Base-by-base conservation (phyloP, 257 asterid genomes). In the Fraxinus americana region DNA sequence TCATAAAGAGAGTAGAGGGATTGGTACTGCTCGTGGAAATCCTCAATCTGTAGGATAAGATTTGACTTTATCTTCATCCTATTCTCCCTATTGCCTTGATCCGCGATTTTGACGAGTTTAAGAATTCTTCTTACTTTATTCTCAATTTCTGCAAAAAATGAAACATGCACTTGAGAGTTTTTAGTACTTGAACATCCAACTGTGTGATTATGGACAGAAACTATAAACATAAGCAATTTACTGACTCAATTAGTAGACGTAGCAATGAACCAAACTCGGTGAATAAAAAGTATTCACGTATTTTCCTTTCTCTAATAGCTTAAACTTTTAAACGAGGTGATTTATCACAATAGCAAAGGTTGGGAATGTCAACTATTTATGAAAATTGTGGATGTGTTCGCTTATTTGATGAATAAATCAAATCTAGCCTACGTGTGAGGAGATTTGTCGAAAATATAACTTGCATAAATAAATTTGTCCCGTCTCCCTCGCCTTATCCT, bases 1-100 rank as follows among this genome's bases (percentile, higher is more conserved):
- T 84, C 87, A 36, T 87, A 82, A 43, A 84, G 78, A 12, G 73
- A 72, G 36, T 82, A 78, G 3, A 87, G 57, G 67, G 83, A 78
- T 11, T 80, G 79, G 79, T 82, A 87, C 35, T 84, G 82, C 70
- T 78, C 65, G 52, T 83, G 82, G 35, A 84, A 78, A 27, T 87
- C 90, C 32, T 84, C 88, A 14, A 84, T 72, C n/a, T 80, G 82
- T n/a, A 78, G 81, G 59, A 48, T 50, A 30, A 84, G 83, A 36
- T 87, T 83, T 0, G 79, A 27, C 67, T 83, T 84, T 70, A 74
- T 84, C 74, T 78, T 82, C 59, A 63, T 19, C 14, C 85, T 85
- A 27, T 82, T 84, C 41, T 87, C 88, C 73, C 77, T 76, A 72
- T 71, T 80, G 0, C 82, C 80, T 70, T 83, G 83, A 38, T 82